Percentiles rank a stretch among this genome's conserved stretches.
phyloP scores from a whole-genome alignment of 2,329 filamentous ascomycete genomes.

The Acephala macrosclerotiorum region DNA sequence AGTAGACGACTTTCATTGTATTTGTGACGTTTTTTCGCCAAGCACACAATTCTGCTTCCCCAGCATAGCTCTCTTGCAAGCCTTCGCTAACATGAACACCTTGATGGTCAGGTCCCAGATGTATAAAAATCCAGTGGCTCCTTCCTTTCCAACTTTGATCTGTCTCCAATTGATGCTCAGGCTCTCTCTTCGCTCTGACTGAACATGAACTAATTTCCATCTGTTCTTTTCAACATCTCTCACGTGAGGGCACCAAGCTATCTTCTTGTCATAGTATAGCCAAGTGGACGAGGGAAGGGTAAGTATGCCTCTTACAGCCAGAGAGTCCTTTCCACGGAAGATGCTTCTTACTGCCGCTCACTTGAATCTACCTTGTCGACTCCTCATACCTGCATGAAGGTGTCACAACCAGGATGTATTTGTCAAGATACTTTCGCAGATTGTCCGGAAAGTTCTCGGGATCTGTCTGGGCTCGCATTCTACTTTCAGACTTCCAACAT shows the following conservation, averaged over 20 bases:
- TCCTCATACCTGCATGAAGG: not conserved
- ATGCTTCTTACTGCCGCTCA: not conserved
- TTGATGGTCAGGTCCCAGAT: not conserved
- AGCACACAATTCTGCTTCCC: not conserved
- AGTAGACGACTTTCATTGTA: not conserved
- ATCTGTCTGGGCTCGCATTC: not conserved
- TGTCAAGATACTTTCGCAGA: not conserved
- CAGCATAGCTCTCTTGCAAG: not conserved
- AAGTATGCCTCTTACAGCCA: not conserved
- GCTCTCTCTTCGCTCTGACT: not conserved
- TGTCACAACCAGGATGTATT: not conserved
- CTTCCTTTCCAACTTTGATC: not conserved
- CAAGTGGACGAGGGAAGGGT: not conserved
- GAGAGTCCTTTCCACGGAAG: not conserved
- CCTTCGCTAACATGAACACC: not conserved
- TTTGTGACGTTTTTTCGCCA: not conserved
- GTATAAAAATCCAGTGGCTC: constrained; percentile 4
- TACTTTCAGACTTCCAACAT: not conserved
- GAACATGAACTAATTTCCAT: not conserved
- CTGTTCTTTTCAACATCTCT: not conserved
- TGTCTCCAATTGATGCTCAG: not conserved
- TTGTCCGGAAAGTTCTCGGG: constrained; percentile 8
- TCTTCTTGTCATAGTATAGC: not conserved
- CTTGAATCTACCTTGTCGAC: not conserved
- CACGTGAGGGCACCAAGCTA: not conserved